Base-by-base conservation (phyloP, 192 early-diverging fungal species). In the Radiomyces spectabilis region DNA sequence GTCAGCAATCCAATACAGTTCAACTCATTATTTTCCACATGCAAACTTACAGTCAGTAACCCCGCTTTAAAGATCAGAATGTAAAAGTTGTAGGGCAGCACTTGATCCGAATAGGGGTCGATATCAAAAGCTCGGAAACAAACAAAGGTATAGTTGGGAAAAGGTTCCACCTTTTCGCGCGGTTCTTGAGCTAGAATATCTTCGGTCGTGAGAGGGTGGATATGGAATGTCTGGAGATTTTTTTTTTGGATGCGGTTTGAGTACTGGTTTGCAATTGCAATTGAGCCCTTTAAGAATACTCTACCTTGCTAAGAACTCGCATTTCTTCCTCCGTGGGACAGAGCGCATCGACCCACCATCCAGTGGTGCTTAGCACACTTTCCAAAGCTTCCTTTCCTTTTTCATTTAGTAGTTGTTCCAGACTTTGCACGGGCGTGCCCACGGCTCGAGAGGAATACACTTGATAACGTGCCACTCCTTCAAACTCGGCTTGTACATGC, bases 121-220 rank as follows among this genome's bases (percentile, higher is more conserved):
- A 62, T 30, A 13, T 74, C 71, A 56, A 72, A 83, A 1, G 76
- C 79, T 25, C 87, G 77, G 54, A 92, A 91, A 57, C 82, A 81
- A 9, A 92, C 77, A 76, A 93, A 91, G 54, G 89, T 89, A 72
- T 97, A 97, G 65, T 87, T 83, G 45, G 73, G 74, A 67, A 93
- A 97, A 27, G 85, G 73, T 68, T 97, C 93, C 61, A 82, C 85
- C 59, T 89, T 95, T 60, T 97, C 95, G 27, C 91, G 80, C 2
- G 83, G 78, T 44, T 93, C 88, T 47, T 90, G 76, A 16, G 82
- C 84, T 50, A 78, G 61, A 63, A 97, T 92, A 62, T 95, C 93
- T 62, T 97, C 93, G 35, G 76, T 77, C 2, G 94, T 94, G 37
- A 97, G 67, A 27, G 92, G 90, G 65, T 97, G 94, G 22, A 97